phyloP scores from a whole-genome alignment of 139 green algal genomes.

The Tetraselmis striata region DNA sequence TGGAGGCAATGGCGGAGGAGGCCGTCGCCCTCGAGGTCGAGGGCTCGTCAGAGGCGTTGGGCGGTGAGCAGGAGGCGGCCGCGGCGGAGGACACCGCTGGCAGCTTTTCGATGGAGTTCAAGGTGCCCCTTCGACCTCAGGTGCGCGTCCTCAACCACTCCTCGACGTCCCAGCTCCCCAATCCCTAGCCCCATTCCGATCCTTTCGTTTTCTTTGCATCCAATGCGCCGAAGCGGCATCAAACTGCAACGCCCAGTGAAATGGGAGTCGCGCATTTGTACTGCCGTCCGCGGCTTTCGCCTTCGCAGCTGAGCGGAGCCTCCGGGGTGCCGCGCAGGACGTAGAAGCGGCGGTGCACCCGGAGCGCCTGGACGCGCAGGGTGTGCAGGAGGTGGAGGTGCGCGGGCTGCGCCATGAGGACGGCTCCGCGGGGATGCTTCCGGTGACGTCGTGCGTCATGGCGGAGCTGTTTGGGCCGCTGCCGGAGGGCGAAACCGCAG shows the following conservation, averaged over 20 bases:
- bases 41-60: not conserved
- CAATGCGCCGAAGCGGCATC: too few relatives aligned
- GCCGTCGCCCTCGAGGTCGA: too few relatives aligned
- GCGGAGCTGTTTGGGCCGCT: not conserved
- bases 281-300: too few relatives aligned
- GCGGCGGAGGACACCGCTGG: not conserved
- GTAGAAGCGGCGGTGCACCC: not conserved
- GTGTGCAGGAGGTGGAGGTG: not conserved
- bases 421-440: not conserved
- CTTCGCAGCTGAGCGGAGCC: too few relatives aligned
- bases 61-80: not conserved
- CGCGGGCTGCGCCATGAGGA: not conserved
- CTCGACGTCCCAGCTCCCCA: too few relatives aligned
- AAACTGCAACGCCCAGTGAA: too few relatives aligned
- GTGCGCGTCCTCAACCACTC: too few relatives aligned
- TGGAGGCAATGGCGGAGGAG: too few relatives aligned
- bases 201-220: too few relatives aligned
- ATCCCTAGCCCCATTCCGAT: too few relatives aligned
- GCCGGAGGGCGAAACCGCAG: not conserved
- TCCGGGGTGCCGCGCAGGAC: too few relatives aligned
- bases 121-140: not conserved
- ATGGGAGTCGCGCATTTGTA: too few relatives aligned
- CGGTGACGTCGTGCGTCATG: not conserved
- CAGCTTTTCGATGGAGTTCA: not conserved
- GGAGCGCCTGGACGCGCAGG: not conserved